Evolutionary conservation across 495 filamentous ascomycete genomes (phyloP).

Genomic region (Penicillium atrosanguineum): DNA sequence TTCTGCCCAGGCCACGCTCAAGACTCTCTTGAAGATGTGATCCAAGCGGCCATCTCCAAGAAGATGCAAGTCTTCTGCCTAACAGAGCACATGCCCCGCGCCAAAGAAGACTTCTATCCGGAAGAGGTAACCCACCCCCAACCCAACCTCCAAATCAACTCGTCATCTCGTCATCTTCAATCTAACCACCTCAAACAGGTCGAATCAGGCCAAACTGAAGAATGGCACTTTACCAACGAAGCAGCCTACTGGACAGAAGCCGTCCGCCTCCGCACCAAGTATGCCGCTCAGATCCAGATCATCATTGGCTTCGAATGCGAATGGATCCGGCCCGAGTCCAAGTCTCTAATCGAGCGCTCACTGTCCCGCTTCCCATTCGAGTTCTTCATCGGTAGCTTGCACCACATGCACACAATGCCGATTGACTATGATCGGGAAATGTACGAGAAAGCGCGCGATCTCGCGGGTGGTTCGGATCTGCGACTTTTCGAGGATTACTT

Average conservation of each 20-base stretch:
- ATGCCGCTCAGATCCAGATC: conserved; percentile 69
- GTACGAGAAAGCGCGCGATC: conserved; percentile 61
- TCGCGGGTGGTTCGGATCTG: conserved; percentile 65
- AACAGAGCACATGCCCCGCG: conserved; percentile 96
- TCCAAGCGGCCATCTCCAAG: conserved; percentile 72
- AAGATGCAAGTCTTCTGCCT: conserved; percentile 81
- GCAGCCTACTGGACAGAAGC: conserved; percentile 71
- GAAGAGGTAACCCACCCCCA: conserved; percentile 64
- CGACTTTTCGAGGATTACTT: conserved; percentile 76
- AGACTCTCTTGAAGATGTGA: conserved; percentile 77
- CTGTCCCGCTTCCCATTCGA: conserved; percentile 64
- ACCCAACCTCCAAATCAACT: not conserved
- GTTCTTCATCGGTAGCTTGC: conserved; percentile 86
- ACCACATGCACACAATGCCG: conserved; percentile 80
- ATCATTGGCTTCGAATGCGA: conserved; percentile 91
- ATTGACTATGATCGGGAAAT: conserved; percentile 78
- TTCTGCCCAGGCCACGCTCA: conserved; percentile 90
- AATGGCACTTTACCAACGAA: conserved; percentile 54
- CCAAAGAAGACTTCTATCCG: conserved; percentile 66
- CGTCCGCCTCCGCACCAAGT: conserved; percentile 63
- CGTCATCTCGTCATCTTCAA: no score
- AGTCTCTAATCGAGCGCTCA: conserved; percentile 54
- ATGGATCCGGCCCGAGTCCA: conserved; percentile 75
- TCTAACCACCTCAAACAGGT: conserved; percentile 27
- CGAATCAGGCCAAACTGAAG: conserved; percentile 36